Evolutionary conservation across 768 basidiomycete species (phyloP).

Genomic region (Gloeopeniophorella convolvens): DNA sequence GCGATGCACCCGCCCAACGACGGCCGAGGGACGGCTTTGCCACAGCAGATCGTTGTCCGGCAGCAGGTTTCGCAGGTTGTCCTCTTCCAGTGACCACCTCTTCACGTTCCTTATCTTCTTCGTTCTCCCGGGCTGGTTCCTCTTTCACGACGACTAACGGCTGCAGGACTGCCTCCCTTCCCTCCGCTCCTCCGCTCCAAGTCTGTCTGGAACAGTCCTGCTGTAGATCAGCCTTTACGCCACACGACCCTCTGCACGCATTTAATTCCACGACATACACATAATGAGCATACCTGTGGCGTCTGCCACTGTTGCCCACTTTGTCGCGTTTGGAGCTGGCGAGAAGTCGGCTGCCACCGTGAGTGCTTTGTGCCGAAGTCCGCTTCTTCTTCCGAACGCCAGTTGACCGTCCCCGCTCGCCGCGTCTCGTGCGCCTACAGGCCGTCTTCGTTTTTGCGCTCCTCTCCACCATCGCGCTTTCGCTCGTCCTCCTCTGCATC

Average conservation of each 20-base stretch:
- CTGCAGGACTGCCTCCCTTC: slow-evolving; percentile 29
- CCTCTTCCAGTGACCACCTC: slow-evolving; percentile 4
- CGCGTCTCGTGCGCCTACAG: neutral
- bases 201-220: slow-evolving; percentile 25
- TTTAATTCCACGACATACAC: neutral
- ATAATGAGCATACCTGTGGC: neutral
- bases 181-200: slow-evolving; percentile 23
- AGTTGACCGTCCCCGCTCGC: neutral
- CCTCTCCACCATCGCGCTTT: slow-evolving; percentile 14
- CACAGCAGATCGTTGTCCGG: neutral
- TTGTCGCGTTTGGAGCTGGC: neutral
- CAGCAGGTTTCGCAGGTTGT: neutral
- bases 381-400: neutral
- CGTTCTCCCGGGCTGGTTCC: slow-evolving; percentile 17
- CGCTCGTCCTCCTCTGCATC: slow-evolving; percentile 11
- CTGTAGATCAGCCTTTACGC: slow-evolving; percentile 12
- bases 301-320: neutral
- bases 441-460: slow-evolving; percentile 6
- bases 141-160: slow-evolving; percentile 27
- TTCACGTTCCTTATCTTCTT: slow-evolving; percentile 4
- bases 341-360: slow-evolving; percentile 7
- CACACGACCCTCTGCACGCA: no score
- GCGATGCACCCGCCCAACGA: neutral
- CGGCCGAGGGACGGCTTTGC: slow-evolving; percentile 5
- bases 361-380: neutral